Evolutionary conservation across 116 monocot genomes (phyloP), one percentile per base, ranked within the genome.

Genomic region (Posidonia oceanica): DNA sequence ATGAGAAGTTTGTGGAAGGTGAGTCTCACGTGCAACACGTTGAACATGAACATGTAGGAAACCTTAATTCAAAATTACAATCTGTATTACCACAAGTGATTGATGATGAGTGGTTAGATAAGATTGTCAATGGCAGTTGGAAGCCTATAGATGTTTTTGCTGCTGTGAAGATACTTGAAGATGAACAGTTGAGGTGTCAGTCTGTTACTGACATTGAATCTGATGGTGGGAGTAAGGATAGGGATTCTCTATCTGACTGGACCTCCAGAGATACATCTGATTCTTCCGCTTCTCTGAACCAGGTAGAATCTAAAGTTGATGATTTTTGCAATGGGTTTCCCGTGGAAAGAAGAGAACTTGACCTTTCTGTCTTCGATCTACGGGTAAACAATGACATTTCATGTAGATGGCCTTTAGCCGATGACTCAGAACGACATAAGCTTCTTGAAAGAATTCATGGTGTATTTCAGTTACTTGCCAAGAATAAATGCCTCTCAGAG

Each of bases 371-470:
- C 37, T 72, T 56, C 61, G 41, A 36, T 67, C 16, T 41, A 20
- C 41, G 20, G 22, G 59, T 21, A 54, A 44, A 56, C 52, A 59
- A 42, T 21, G 55, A 55, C 14, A 56, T 65, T 68, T 67, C 72
- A 39, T 66, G 51, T 37, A 81, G 64, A 54, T 96, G 88, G 88
- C 96, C 91, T 16, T 10, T 91, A 52, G 81, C 96, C 55, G 87
- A 87, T 78, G 88, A 91, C 75, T 17, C 74, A 17, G 96, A 96
- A 44, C 79, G 87, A 64, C 67, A 53, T 18, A 88, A 89, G 72
- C 81, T 91, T 71, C 79, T 96, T 56, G 88, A 88, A 56, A 86
- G 80, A 76, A 87, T 96, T 68, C 91, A 88, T 44, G 79, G 76
- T 22, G 69, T 79, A 61, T 82, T 96, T 58, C 73, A 76, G 64